phyloP scores from a whole-genome alignment of 306 rosid genomes.

The Prunus campanulata region DNA sequence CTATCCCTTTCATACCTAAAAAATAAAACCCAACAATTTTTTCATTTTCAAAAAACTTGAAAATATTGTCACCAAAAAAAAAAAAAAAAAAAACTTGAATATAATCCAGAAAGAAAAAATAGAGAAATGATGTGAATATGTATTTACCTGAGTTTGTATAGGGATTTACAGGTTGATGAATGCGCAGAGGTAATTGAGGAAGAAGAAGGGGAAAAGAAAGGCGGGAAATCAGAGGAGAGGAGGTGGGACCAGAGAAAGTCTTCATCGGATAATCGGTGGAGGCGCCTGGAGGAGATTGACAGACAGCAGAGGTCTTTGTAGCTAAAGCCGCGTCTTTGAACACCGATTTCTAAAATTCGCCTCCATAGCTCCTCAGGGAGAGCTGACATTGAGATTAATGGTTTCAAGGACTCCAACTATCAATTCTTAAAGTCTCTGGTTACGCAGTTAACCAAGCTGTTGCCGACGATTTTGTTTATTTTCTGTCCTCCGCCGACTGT shows the following conservation, averaged over 20 bases:
- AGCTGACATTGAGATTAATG: constrained; percentile 8
- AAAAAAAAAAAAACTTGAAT: background rate
- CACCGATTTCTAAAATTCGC: constrained; percentile 59
- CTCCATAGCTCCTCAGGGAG: constrained; percentile 76
- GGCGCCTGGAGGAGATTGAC: constrained; percentile 64
- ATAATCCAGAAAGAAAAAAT: background rate
- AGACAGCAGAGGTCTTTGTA: constrained; percentile 67
- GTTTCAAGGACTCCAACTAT: no score
- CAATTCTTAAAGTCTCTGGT: background rate
- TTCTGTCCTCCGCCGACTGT: background rate
- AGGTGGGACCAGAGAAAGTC: constrained; percentile 58
- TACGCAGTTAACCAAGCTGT: background rate
- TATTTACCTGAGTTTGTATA: constrained; percentile 50
- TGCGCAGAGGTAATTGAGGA: constrained; percentile 19
- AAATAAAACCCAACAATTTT: background rate
- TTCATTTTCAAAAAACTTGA: background rate
- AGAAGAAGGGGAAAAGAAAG: constrained; percentile 5
- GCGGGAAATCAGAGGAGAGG: constrained; percentile 54
- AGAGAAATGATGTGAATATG: background rate
- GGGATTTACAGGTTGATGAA: constrained; percentile 34
- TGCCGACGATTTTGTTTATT: background rate
- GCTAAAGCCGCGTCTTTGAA: constrained; percentile 24
- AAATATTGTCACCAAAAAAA: no score
- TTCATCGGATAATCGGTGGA: constrained; percentile 57
- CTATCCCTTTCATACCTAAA: constrained; percentile 65